Evolutionary conservation across 139 green algal genomes (phyloP).

Genomic region (Coelastrella sp.): DNA sequence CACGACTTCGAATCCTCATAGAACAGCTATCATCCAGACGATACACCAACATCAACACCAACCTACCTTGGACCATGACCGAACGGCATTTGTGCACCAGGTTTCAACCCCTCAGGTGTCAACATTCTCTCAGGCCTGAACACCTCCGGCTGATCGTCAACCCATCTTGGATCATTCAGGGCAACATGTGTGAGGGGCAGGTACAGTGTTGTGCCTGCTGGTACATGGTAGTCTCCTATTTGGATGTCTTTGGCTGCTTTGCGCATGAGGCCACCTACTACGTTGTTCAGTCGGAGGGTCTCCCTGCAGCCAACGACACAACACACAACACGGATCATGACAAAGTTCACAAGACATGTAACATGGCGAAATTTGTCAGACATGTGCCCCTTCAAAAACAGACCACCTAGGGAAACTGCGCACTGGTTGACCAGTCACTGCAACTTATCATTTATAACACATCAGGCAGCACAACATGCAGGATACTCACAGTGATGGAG

Average conservation of each 20-base stretch:
- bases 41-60: too few species aligned
- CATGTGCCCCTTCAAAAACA: background rate
- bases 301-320: conserved; percentile 23
- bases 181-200: conserved; percentile 9
- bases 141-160: background rate
- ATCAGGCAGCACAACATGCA: too few species aligned
- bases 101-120: conserved; percentile 39
- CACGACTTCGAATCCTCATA: too few species aligned
- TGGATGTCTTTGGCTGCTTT: conserved; percentile 31
- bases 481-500: too few species aligned
- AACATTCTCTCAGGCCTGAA: conserved; percentile 39
- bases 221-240: conserved; percentile 19
- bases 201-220: conserved; percentile 10
- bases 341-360: too few species aligned
- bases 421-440: too few species aligned
- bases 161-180: conserved; percentile 17
- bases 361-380: background rate
- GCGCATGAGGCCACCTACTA: conserved; percentile 20
- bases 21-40: too few species aligned
- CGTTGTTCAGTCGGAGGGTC: conserved; percentile 30
- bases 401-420: too few species aligned
- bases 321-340: background rate
- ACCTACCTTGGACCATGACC: conserved; percentile 35
- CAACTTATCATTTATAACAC: too few species aligned
- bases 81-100: conserved; percentile 41